Evolutionary conservation across 306 rosid genomes (phyloP), one percentile per base, ranked within the genome.

Genomic region (Cucurbita maxima): DNA sequence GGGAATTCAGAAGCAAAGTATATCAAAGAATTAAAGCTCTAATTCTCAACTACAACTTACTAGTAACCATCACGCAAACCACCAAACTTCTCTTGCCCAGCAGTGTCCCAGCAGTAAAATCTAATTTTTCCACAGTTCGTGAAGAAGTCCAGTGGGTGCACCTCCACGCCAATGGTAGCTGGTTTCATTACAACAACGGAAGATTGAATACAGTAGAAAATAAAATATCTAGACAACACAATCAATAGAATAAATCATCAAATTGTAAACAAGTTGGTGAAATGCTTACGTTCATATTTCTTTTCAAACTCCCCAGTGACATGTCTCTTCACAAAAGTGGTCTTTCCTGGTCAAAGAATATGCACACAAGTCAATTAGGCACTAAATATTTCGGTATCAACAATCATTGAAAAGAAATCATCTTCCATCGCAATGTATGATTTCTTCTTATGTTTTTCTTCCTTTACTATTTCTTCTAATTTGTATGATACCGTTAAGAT

Each of bases 251-350:
- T 61, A 37, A 37, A 15, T 12, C 6, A 47, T 14, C 5, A 7
- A 25, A 25, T 7, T 1, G 10, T 4, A 20, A 43, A 12, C 9
- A 57, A n/a, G n/a, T n/a, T 11, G 56, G 11, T 1, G 7, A 22
- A 25, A 19, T 3, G 0, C 73, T 25, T 47, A 89, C 96, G 96
- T 67, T 90, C 90, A 53, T 89, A 89, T 84, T 84, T 89, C 90
- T 89, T 89, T 79, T 89, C 96, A 22, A 89, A 89, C 73, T 89
- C 96, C 44, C 96, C 96, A 1, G 96, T 89, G 44, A 84, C 72
- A 82, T 87, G 96, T 56, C 96, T 83, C 83, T 90, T 90, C 51
- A 69, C 74, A 69, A 69, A 69, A 7, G 74, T 69, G 0, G 74
- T 69, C 6, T 69, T 69, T 30, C 96, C 96, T 86, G 86, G 36